A percentile compares a stretch with the other conserved stretches of the same genome.
These are phyloP conservation scores for Saccharomycopsis crataegensis DNA, from an alignment of 1,139 yeast genomes.

Conservation along the genomic window DNA sequence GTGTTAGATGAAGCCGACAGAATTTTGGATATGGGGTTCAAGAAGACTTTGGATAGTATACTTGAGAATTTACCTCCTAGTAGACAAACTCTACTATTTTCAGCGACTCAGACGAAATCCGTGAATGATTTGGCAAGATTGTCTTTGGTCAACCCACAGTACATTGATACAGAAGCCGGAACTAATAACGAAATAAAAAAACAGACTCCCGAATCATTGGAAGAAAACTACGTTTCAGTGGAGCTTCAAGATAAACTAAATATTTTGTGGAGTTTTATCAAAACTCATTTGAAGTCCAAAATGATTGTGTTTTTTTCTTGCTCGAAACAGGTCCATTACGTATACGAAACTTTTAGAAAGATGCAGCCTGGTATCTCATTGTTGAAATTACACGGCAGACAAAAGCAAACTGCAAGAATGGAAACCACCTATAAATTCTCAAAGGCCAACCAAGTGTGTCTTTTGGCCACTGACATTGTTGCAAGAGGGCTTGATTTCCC, in stretches of 20 bases:
- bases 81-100: slow-evolving; percentile 82
- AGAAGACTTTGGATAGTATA: slow-evolving; percentile 79
- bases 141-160: slow-evolving; percentile 72
- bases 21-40: slow-evolving; percentile 95
- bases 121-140: slow-evolving; percentile 84
- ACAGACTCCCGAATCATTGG: slow-evolving; percentile 75
- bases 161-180: slow-evolving; percentile 37
- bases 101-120: slow-evolving; percentile 90
- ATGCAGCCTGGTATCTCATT: slow-evolving; percentile 94
- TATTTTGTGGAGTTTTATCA: slow-evolving; percentile 80
- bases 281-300: slow-evolving; percentile 79
- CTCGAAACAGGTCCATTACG: slow-evolving; percentile 91
- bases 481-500: slow-evolving; percentile 98
- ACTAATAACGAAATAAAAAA: slow-evolving; percentile 25
- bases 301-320: slow-evolving; percentile 86
- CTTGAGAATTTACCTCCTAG: slow-evolving; percentile 74
- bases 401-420: slow-evolving; percentile 86
- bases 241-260: slow-evolving; percentile 78
- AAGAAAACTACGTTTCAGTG: slow-evolving; percentile 71
- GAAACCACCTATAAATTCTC: slow-evolving; percentile 85
- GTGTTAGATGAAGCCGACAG: slow-evolving; percentile 96
- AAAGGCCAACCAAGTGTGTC: slow-evolving; percentile 77
- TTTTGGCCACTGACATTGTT: slow-evolving; percentile 93
- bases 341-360: slow-evolving; percentile 83
- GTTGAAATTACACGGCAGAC: slow-evolving; percentile 89